Percentiles rank a stretch among this genome's conserved stretches.
These are phyloP conservation scores for Phytophthora pistaciae DNA, from an alignment of 352 stramenopile genomes.

Conservation along the genomic window DNA sequence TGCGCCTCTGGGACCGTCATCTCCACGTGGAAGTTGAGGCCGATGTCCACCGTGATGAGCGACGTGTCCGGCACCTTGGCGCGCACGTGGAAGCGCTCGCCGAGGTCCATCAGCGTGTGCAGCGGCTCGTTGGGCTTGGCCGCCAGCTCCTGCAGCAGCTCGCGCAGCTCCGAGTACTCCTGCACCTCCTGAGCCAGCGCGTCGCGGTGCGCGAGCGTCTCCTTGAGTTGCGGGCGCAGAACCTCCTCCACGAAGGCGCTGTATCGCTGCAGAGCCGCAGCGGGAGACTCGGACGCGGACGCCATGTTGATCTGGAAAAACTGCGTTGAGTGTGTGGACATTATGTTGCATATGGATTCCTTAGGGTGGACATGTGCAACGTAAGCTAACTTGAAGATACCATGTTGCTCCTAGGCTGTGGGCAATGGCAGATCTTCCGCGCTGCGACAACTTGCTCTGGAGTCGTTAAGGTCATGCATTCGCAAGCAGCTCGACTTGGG, in stretches of 20 bases:
- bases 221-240: conserved; percentile 73
- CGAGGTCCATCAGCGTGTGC: conserved; percentile 72
- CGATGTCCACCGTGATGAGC: conserved; percentile 75
- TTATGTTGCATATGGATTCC: background rate
- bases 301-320: background rate
- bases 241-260: conserved; percentile 73
- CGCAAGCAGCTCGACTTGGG: no score
- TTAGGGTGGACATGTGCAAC: background rate
- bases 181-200: conserved; percentile 55
- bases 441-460: no score
- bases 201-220: conserved; percentile 64
- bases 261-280: conserved; percentile 65
- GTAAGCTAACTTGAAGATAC: conserved; percentile 23
- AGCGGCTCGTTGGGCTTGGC: conserved; percentile 13
- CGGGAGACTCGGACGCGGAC: conserved; percentile 23
- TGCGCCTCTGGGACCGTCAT: conserved; percentile 77
- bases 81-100: conserved; percentile 78
- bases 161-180: conserved; percentile 71
- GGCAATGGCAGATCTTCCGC: no score
- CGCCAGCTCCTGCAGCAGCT: conserved; percentile 52
- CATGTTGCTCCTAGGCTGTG: no score
- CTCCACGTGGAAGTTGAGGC: conserved; percentile 80
- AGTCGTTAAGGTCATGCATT: no score
- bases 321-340: conserved; percentile 14
- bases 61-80: conserved; percentile 69